Evolutionary conservation across 352 stramenopile genomes (phyloP).

Genomic region (Pythium folliculosum): DNA sequence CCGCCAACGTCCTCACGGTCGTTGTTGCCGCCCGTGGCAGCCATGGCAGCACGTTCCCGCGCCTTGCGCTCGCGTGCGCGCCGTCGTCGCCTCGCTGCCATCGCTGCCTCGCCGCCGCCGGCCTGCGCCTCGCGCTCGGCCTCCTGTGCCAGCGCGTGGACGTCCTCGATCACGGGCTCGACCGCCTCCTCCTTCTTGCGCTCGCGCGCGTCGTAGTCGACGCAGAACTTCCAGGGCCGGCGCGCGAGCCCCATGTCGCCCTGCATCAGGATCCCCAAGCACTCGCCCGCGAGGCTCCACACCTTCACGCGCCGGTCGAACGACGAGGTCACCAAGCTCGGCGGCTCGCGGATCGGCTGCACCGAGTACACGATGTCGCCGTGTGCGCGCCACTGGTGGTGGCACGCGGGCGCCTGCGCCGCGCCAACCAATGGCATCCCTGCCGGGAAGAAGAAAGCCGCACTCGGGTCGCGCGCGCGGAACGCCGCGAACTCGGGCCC

Average conservation of each 20-base stretch:
- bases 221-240: slow-evolving; percentile 63
- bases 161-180: slow-evolving; percentile 59
- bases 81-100: neutral
- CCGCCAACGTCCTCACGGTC: neutral
- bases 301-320: slow-evolving; percentile 81
- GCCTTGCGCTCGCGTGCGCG: slow-evolving; percentile 12
- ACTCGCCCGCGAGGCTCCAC: slow-evolving; percentile 64
- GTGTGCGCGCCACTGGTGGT: slow-evolving; percentile 73
- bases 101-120: neutral
- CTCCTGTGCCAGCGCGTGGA: slow-evolving; percentile 42
- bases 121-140: slow-evolving; percentile 9
- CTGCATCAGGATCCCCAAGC: slow-evolving; percentile 76
- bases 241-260: slow-evolving; percentile 51
- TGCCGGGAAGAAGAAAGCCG: slow-evolving; percentile 61
- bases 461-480: slow-evolving; percentile 42
- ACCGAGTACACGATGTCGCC: slow-evolving; percentile 76
- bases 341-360: slow-evolving; percentile 67
- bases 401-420: slow-evolving; percentile 22
- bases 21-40: neutral
- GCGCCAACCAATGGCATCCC: slow-evolving; percentile 45
- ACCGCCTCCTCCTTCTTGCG: slow-evolving; percentile 63
- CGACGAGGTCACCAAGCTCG: slow-evolving; percentile 73
- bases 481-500: slow-evolving; percentile 66
- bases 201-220: slow-evolving; percentile 76
- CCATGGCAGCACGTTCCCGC: neutral